Percentiles rank a stretch among this genome's conserved stretches.
These are phyloP conservation scores for Yamadazyma sp. DNA, from an alignment of 805 yeast genomes.

Conservation along the genomic window DNA sequence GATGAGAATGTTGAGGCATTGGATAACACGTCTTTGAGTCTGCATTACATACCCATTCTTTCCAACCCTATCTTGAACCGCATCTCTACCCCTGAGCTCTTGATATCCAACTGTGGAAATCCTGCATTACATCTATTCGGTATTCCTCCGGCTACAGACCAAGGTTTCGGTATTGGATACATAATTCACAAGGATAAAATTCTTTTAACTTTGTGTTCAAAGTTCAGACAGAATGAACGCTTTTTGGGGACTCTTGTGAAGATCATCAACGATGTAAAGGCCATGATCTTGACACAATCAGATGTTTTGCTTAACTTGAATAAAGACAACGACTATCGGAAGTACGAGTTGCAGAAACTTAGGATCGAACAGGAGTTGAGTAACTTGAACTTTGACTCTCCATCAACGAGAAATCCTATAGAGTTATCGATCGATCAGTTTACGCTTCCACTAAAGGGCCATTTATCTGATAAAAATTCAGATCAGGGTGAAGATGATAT, in stretches of 20 bases:
- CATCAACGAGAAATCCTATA: slow-evolving; percentile 27
- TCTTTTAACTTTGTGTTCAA: slow-evolving; percentile 79
- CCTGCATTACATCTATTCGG: slow-evolving; percentile 86
- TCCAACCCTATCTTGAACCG: slow-evolving; percentile 34
- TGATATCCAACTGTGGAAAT: slow-evolving; percentile 87
- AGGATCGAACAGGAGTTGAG: slow-evolving; percentile 37
- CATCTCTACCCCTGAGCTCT: slow-evolving; percentile 36
- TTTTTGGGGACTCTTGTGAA: slow-evolving; percentile 67
- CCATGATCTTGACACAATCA: slow-evolving; percentile 41
- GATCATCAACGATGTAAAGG: slow-evolving; percentile 59
- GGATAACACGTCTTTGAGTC: slow-evolving; percentile 16
- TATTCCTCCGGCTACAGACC: slow-evolving; percentile 85
- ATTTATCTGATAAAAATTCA: not conserved
- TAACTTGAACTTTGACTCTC: slow-evolving; percentile 22
- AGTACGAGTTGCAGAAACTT: slow-evolving; percentile 31
- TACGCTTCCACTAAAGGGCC: slow-evolving; percentile 17
- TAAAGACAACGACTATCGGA: slow-evolving; percentile 32
- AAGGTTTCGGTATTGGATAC: slow-evolving; percentile 93
- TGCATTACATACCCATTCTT: slow-evolving; percentile 29
- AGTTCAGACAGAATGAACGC: slow-evolving; percentile 83
- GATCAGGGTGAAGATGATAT: not conserved
- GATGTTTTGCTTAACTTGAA: slow-evolving; percentile 29
- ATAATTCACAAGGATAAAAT: slow-evolving; percentile 79
- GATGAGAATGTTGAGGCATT: slow-evolving; percentile 37
- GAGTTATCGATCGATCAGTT: slow-evolving; percentile 21